Base-by-base conservation (phyloP, 768 basidiomycete genomes). In the Lactarius quietus region DNA sequence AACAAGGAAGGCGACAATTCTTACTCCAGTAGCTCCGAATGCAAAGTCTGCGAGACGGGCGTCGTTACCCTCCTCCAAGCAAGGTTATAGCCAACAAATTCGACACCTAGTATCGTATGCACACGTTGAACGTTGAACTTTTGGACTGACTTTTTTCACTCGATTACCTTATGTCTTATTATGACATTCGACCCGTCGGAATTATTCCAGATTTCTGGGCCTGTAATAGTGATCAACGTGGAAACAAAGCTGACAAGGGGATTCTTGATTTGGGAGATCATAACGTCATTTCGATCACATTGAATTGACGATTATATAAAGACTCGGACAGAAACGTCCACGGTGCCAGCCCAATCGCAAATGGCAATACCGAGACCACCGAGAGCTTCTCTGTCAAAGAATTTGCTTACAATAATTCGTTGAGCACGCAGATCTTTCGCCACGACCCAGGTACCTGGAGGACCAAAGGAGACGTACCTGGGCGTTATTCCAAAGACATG, bases 251-350 rank as follows among this genome's bases (percentile, higher is more conserved):
- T 74, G 74, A 92, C 91, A 92, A 58, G 93, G 79, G 15, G 92
- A 95, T 79, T 94, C 92, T 70, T 87, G 80, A 77, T 96, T 96
- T 97, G 96, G 36, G 94, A 97, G 74, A 98, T 98, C 79, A 97
- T 97, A 72, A 94, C 87, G 89, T 90, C 18, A 54, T 64, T 72
- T 53, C 60, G 55, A 57, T 60, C 51, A 41, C 54, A 63, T 67
- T 57, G 56, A 70, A 68, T 70, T 68, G 62, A 70, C 57, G 68
- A 29, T 28, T 67, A 60, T 61, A 51, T 64, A 69, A 66, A 69
- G n/a, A n/a, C n/a, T n/a, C n/a, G 60, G 69, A 38, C 31, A 28
- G 41, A 55, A 57, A 18, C 84, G 70, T 80, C 89, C 41, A 95
- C 91, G 52, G 92, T 93, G 63, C 96, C 95, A 55, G 86, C 85